These are phyloP conservation scores for Nakataea oryzae DNA, from an alignment of 2,329 filamentous ascomycete species.

Conservation along the genomic window DNA sequence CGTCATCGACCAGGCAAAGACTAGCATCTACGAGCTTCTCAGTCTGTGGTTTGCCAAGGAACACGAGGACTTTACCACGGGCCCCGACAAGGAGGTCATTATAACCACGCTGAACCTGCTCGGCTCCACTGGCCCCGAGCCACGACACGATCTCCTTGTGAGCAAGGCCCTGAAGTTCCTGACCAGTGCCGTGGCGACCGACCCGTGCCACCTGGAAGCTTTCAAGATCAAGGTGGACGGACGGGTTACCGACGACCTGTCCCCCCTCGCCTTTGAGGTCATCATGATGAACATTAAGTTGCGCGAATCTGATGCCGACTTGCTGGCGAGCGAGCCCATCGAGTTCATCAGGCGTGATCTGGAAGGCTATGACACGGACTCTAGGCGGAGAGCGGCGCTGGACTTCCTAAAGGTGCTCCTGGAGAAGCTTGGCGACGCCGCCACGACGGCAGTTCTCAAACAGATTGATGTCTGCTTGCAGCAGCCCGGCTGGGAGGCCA, in stretches of 20 bases:
- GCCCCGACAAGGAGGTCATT: conserved; percentile 64
- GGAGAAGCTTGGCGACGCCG: conserved; percentile 44
- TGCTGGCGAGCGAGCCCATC: conserved; percentile 97
- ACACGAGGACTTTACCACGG: conserved; percentile 80
- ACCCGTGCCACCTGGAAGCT: conserved; percentile 64
- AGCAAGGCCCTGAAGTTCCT: conserved; percentile 93
- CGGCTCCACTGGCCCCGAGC: conserved; percentile 75
- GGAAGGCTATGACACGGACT: conserved; percentile 94
- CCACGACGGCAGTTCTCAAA: conserved; percentile 76
- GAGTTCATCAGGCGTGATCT: conserved; percentile 94
- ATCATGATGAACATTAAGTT: conserved; percentile 87
- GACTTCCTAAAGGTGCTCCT: conserved; percentile 88
- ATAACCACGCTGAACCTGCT: conserved; percentile 84
- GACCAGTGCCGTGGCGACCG: conserved; percentile 68
- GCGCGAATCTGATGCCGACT: conserved; percentile 85
- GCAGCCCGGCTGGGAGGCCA: conserved; percentile 85
- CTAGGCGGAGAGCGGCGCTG: conserved; percentile 79
- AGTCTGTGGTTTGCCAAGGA: conserved; percentile 91
- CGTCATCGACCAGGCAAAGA: conserved; percentile 75
- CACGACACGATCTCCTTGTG: conserved; percentile 88
- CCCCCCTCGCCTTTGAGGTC: conserved; percentile 32
- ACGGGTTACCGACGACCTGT: background rate
- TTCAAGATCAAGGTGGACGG: conserved; percentile 51
- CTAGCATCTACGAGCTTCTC: conserved; percentile 84
- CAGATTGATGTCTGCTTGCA: conserved; percentile 83